Evolutionary conservation across 345 rosid genomes (phyloP).

Genomic region (Noccaea bulbosa): DNA sequence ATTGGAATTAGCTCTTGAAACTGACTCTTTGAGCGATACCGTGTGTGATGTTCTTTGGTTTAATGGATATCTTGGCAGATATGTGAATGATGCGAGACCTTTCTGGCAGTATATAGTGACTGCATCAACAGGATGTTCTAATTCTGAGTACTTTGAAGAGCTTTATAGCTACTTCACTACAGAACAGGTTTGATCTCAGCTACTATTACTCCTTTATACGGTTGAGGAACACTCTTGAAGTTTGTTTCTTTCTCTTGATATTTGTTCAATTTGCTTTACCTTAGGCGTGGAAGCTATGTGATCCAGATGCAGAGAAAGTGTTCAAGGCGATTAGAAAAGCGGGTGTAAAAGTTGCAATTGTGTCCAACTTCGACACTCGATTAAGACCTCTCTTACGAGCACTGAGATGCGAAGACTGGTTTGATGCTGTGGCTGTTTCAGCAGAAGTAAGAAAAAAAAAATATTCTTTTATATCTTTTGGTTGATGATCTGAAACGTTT

Average conservation of each 20-base stretch:
- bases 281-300: constrained; percentile 97
- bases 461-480: constrained; percentile 19
- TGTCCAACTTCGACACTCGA: constrained; percentile 96
- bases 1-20: no score
- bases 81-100: constrained; percentile 90
- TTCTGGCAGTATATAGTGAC: constrained; percentile 94
- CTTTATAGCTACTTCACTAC: constrained; percentile 84
- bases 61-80: constrained; percentile 51
- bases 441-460: constrained; percentile 67
- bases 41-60: neutral
- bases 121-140: constrained; percentile 91
- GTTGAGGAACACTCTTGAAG: neutral
- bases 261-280: constrained; percentile 12
- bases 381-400: constrained; percentile 83
- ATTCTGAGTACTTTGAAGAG: constrained; percentile 88
- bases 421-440: constrained; percentile 95
- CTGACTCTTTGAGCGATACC: neutral
- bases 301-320: constrained; percentile 87
- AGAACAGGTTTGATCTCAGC: constrained; percentile 58
- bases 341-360: constrained; percentile 87
- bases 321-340: constrained; percentile 77
- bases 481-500: constrained; percentile 11
- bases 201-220: neutral
- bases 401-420: constrained; percentile 88
- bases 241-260: constrained; percentile 27